These are phyloP conservation scores for Athelia sp. DNA, from an alignment of 1,284 basidiomycete species.

Conservation along the genomic window DNA sequence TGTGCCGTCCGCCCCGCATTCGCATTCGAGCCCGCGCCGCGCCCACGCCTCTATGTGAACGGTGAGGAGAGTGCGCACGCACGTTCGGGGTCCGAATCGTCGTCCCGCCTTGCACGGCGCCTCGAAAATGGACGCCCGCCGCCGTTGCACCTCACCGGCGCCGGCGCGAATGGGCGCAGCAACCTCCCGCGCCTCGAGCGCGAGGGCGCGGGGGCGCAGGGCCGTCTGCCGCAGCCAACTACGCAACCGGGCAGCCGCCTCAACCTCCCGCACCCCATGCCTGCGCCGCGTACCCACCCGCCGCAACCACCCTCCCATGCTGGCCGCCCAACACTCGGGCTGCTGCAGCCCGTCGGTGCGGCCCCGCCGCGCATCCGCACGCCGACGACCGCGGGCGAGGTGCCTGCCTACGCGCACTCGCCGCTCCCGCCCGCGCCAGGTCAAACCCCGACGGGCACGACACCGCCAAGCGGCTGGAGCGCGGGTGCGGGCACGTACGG, in stretches of 20 bases:
- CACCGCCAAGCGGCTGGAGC: slow-evolving; percentile 36
- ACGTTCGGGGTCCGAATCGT: slow-evolving; percentile 24
- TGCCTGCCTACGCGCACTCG: slow-evolving; percentile 46
- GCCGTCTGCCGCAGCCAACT: slow-evolving; percentile 37
- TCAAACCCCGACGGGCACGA: slow-evolving; percentile 35
- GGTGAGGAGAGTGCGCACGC: background rate
- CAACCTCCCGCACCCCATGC: slow-evolving; percentile 61
- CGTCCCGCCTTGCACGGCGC: slow-evolving; percentile 56
- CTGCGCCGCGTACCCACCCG: slow-evolving; percentile 56
- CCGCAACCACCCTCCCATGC: slow-evolving; percentile 26
- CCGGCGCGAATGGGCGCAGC: slow-evolving; percentile 37
- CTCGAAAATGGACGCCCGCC: slow-evolving; percentile 38
- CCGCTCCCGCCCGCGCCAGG: slow-evolving; percentile 48
- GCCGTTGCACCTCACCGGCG: slow-evolving; percentile 57
- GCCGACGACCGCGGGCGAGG: slow-evolving; percentile 45
- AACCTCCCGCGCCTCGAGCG: slow-evolving; percentile 66
- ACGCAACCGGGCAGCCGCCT: slow-evolving; percentile 24
- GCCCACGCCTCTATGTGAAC: slow-evolving; percentile 2
- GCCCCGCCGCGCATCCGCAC: slow-evolving; percentile 43
- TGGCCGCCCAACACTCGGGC: slow-evolving; percentile 19
- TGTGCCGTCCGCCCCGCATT: slow-evolving; percentile 32
- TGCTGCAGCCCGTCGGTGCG: slow-evolving; percentile 10
- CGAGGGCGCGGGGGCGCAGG: slow-evolving; percentile 29
- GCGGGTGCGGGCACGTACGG: slow-evolving; percentile 39
- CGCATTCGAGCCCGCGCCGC: slow-evolving; percentile 16